Percentiles rank a stretch among this genome's conserved stretches.
phyloP scores from a whole-genome alignment of 108 stramenopile species.

The Schizochytrium sp. region DNA sequence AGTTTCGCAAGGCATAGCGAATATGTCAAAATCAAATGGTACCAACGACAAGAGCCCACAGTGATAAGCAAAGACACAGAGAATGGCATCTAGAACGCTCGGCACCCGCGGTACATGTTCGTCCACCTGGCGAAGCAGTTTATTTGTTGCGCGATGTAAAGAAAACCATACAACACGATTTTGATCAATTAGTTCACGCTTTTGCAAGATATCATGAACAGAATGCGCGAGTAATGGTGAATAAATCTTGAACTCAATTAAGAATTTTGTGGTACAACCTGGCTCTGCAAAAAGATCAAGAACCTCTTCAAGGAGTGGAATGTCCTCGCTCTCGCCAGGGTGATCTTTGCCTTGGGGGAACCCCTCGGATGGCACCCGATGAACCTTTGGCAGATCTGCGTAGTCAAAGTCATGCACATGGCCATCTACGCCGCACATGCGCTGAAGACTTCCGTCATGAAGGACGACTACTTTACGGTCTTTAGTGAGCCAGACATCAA shows the following conservation, averaged over 20 bases:
- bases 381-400: constrained; percentile 41
- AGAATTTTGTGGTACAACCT: constrained; percentile 6
- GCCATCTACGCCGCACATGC: constrained; percentile 64
- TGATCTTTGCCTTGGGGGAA: constrained; percentile 3
- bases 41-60: constrained; percentile 65
- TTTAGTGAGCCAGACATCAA: constrained; percentile 67
- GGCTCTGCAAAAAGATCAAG: neutral
- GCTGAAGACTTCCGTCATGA: constrained; percentile 62
- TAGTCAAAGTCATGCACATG: neutral
- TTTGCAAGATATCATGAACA: constrained; percentile 45
- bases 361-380: constrained; percentile 38
- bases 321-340: neutral
- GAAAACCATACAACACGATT: constrained; percentile 45
- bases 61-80: constrained; percentile 48
- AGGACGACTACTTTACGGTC: constrained; percentile 65
- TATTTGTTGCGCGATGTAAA: neutral
- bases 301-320: constrained; percentile 53
- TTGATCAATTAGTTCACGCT: neutral
- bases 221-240: constrained; percentile 41
- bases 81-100: neutral
- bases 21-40: constrained; percentile 56
- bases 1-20: constrained; percentile 60
- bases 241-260: constrained; percentile 66
- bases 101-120: neutral
- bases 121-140: constrained; percentile 32